phyloP scores from a whole-genome alignment of 331 rosid species.

The Rhamnella rubrinervis region DNA sequence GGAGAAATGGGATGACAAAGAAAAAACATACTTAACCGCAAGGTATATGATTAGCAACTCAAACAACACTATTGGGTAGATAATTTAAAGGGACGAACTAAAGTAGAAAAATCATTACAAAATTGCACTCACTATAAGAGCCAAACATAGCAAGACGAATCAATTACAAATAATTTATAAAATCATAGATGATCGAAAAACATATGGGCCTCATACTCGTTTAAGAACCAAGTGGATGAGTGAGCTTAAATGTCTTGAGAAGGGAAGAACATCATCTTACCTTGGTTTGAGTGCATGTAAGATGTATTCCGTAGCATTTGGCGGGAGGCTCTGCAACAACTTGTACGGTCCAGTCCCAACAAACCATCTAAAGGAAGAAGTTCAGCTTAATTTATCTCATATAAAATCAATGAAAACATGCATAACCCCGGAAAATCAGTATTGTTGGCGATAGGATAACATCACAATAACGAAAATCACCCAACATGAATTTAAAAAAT shows the following conservation, averaged over 20 bases:
- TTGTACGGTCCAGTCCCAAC: conserved; percentile 43
- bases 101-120: too few species aligned
- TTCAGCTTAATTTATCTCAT: neutral
- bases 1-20: too few species aligned
- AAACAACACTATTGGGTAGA: too few species aligned
- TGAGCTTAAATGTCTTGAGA: conserved; percentile 15
- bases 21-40: too few species aligned
- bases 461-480: too few species aligned
- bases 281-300: conserved; percentile 72
- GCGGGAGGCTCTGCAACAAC: conserved; percentile 50
- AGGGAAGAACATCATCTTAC: conserved; percentile 25
- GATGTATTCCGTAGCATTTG: conserved; percentile 66
- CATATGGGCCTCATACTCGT: neutral
- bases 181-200: neutral
- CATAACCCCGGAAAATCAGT: neutral
- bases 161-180: neutral
- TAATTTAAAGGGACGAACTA: too few species aligned
- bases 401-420: neutral
- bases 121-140: neutral
- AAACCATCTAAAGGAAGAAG: conserved; percentile 36
- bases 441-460: too few species aligned
- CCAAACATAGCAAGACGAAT: neutral
- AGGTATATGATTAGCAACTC: too few species aligned
- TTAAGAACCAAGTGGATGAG: neutral
- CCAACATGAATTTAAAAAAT: too few species aligned